phyloP scores from a whole-genome alignment of 257 asterid species.

The Solanum corneliomulleri region DNA sequence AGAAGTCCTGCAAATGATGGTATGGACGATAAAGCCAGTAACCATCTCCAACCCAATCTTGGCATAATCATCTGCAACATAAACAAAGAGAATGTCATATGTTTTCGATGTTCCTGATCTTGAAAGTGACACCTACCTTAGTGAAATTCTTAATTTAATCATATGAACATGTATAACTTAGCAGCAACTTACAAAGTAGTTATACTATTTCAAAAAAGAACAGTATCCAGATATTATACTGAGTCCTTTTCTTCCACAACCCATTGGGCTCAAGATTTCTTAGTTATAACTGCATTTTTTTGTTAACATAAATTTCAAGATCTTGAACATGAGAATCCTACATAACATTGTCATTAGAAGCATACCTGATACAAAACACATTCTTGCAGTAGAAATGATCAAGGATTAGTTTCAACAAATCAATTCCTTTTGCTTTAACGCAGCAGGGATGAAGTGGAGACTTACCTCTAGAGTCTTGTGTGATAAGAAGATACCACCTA shows the following conservation, averaged over 20 bases:
- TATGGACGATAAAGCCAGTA: conserved; percentile 51
- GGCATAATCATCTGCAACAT: conserved; percentile 35
- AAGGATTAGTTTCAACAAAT: not conserved
- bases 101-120: not conserved
- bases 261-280: not conserved
- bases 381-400: not conserved
- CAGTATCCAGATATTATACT: not conserved
- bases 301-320: not conserved
- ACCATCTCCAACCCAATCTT: conserved; percentile 73
- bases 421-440: not conserved
- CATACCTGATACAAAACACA: not conserved
- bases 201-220: not conserved
- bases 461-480: not conserved
- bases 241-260: not conserved
- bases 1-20: conserved; percentile 49
- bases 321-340: not conserved
- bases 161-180: not conserved
- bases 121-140: not conserved
- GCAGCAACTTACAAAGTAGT: not conserved
- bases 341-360: not conserved
- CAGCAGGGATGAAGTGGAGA: no score
- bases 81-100: not conserved
- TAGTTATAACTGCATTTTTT: not conserved
- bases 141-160: not conserved
- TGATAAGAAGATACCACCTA: not conserved